Evolutionary conservation across 1,139 yeast species (phyloP).

Genomic region (Spathaspora jeffriesii): DNA sequence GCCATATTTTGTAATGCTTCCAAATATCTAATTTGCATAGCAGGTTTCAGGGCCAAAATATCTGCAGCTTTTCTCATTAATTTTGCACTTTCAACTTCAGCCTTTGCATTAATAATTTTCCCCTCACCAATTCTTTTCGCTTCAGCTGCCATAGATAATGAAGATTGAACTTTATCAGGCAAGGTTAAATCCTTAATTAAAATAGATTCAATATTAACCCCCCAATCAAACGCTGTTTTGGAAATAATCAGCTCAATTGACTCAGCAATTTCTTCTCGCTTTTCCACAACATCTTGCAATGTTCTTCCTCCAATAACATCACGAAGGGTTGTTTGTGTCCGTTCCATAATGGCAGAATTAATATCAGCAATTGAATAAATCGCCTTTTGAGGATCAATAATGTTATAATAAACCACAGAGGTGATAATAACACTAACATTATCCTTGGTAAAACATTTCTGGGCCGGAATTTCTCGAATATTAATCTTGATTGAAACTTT

Average conservation of each 20-base stretch:
- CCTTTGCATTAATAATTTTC: slow-evolving; percentile 74
- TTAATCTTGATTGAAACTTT: slow-evolving; percentile 58
- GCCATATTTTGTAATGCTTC: slow-evolving; percentile 85
- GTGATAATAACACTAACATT: slow-evolving; percentile 64
- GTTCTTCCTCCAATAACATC: slow-evolving; percentile 71
- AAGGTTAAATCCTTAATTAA: slow-evolving; percentile 68
- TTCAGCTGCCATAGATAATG: slow-evolving; percentile 76
- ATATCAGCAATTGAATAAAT: slow-evolving; percentile 59
- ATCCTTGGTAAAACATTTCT: slow-evolving; percentile 69
- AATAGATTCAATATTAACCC: slow-evolving; percentile 68
- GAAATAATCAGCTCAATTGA: slow-evolving; percentile 63
- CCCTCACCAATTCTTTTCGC: slow-evolving; percentile 78
- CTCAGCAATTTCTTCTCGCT: slow-evolving; percentile 72
- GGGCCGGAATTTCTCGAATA: slow-evolving; percentile 68
- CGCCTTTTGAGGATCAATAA: slow-evolving; percentile 71
- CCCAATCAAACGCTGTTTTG: slow-evolving; percentile 71
- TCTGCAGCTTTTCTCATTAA: slow-evolving; percentile 82
- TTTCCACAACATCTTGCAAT: slow-evolving; percentile 74
- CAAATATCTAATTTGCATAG: slow-evolving; percentile 78
- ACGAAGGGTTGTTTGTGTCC: slow-evolving; percentile 75
- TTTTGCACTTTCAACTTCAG: slow-evolving; percentile 77
- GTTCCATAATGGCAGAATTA: slow-evolving; percentile 60
- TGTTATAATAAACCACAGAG: slow-evolving; percentile 69
- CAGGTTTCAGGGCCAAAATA: slow-evolving; percentile 72
- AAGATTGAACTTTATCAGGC: slow-evolving; percentile 57